Base-by-base conservation (phyloP, 441 rosid species). In the Euphorbia schlechtendalii region DNA sequence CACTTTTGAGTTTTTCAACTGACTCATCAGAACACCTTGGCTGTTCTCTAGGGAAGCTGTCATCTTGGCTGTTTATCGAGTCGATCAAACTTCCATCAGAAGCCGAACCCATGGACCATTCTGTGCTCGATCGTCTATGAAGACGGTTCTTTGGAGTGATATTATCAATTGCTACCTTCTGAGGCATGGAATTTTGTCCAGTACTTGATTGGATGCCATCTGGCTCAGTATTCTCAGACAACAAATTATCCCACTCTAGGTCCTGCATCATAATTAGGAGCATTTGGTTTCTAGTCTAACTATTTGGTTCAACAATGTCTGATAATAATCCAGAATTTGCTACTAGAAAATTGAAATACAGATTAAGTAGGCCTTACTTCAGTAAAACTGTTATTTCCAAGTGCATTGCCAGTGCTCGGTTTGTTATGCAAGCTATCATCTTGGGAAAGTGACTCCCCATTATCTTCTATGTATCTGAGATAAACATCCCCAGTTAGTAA, bases 21-120 rank as follows among this genome's bases (percentile, higher is more conserved):
- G 82, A 84, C 68, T 82, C 86, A 72, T 79, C 86, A 63, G 88
- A 82, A 59, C 78, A 76, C 3, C 69, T 85, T 4, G 81, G 80
- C 79, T 76, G 36, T 63, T 83, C 86, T 61, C 82, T 77, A 1
- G 84, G 82, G 17, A 87, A 73, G 72, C 82, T 77, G 43, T 87
- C 69, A 63, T 82, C 90, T 45, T 86, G 89, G 72, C 86, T 81
- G 76, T 87, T 82, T 61, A 81, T 87, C 49, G 84, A 90, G 78
- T 87, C 88, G 36, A 89, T 78, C 54, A 87, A 53, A 14, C 97
- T 89, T 68, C 73, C 80, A 55, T 88, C 92, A 4, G 96, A 93
- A 57, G 77, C 90, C 57, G 97, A 90, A 66, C 89, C 86, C 54
- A 80, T 69, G 43, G 96, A 93, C 98, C 96, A 93, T 56, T 90